phyloP scores from a whole-genome alignment of 345 rosid species.

The Eutrema heterophyllum region DNA sequence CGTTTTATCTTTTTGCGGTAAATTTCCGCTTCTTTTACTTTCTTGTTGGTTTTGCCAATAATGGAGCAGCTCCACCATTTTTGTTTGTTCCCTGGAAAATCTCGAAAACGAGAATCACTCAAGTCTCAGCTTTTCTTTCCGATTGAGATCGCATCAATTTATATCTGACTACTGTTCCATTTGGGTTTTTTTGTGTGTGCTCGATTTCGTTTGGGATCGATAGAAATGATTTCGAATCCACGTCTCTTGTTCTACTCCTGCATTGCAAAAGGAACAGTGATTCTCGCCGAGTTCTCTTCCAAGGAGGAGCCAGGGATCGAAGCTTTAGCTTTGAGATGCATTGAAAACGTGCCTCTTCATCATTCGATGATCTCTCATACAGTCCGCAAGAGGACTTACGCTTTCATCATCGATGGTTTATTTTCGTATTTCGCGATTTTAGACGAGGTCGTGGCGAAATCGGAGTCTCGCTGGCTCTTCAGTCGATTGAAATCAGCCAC shows the following conservation, averaged over 20 bases:
- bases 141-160: background rate
- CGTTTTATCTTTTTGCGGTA: background rate
- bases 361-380: constrained; percentile 72
- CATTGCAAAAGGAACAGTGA: constrained; percentile 54
- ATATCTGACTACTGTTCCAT: too few relatives aligned
- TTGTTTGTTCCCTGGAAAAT: constrained; percentile 3
- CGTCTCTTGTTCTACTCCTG: constrained; percentile 52
- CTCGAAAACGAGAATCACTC: background rate
- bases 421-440: constrained; percentile 54
- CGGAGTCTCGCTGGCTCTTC: constrained; percentile 52
- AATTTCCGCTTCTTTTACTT: background rate
- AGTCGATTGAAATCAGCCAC: constrained; percentile 40
- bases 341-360: constrained; percentile 50
- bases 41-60: constrained; percentile 4
- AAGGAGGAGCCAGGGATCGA: constrained; percentile 49
- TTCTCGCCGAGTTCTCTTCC: constrained; percentile 56
- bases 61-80: constrained; percentile 10
- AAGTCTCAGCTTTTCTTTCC: too few relatives aligned
- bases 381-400: constrained; percentile 38
- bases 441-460: constrained; percentile 38
- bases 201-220: background rate
- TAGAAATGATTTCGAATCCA: constrained; percentile 51
- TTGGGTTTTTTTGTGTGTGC: background rate
- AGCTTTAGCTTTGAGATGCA: constrained; percentile 47
- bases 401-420: constrained; percentile 45